phyloP scores from a whole-genome alignment of 148 eudicot species.

The Selenicereus undatus region DNA sequence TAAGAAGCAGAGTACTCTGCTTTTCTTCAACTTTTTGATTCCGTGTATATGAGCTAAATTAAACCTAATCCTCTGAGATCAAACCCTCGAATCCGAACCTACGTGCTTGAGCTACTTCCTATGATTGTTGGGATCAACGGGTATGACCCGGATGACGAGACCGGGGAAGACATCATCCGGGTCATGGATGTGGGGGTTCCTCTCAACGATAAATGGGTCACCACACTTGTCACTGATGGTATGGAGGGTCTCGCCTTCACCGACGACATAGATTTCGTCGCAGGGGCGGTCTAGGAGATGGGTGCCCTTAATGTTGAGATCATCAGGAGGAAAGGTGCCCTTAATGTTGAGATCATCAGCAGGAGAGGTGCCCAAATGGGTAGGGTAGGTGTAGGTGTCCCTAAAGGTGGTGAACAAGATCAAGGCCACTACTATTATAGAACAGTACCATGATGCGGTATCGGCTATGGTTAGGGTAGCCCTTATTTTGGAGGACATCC shows the following conservation, averaged over 20 bases:
- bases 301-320: background rate
- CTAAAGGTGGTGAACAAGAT: slow-evolving; percentile 24
- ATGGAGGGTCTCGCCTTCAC: slow-evolving; percentile 56
- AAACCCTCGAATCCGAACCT: background rate
- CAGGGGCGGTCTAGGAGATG: slow-evolving; percentile 25
- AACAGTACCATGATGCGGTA: slow-evolving; percentile 52
- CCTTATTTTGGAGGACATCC: background rate
- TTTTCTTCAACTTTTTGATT: background rate
- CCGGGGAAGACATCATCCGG: slow-evolving; percentile 59
- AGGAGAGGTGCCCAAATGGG: background rate
- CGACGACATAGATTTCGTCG: slow-evolving; percentile 55
- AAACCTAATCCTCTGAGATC: background rate
- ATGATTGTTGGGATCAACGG: background rate
- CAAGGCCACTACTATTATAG: slow-evolving; percentile 31
- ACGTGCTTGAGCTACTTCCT: background rate
- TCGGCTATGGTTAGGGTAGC: slow-evolving; percentile 36
- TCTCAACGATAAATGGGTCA: slow-evolving; percentile 49
- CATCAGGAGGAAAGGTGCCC: background rate
- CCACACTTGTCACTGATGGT: slow-evolving; percentile 57
- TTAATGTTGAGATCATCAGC: background rate
- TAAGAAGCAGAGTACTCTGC: slow-evolving; percentile 16
- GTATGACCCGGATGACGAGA: slow-evolving; percentile 36
- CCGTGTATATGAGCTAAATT: too few relatives aligned
- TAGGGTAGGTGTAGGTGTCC: slow-evolving; percentile 21
- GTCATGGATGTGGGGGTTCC: slow-evolving; percentile 53